Percentiles rank a stretch among this genome's conserved stretches.
These are phyloP conservation scores for Aquilaria yunnanensis DNA, from an alignment of 345 rosid species.

Conservation along the genomic window DNA sequence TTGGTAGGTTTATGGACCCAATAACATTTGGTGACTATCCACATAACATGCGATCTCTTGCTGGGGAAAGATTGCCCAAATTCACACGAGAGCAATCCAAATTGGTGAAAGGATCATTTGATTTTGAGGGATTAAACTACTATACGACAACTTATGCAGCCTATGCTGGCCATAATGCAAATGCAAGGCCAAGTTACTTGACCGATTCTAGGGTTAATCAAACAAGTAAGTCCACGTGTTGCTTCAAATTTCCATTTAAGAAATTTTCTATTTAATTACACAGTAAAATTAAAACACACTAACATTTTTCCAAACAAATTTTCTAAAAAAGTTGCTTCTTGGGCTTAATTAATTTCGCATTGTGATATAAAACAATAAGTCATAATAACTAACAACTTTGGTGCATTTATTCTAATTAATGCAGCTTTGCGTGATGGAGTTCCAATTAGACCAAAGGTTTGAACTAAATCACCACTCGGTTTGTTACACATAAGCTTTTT, in stretches of 20 bases:
- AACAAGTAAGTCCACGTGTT: constrained; percentile 18
- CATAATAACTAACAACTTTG: too few relatives aligned
- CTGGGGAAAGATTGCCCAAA: constrained; percentile 28
- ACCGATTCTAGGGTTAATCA: constrained; percentile 27
- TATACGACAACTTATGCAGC: constrained; percentile 31
- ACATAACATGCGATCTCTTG: constrained; percentile 15
- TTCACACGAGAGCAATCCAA: constrained; percentile 24
- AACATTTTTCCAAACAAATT: too few relatives aligned
- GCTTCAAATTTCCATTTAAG: too few relatives aligned
- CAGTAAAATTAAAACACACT: too few relatives aligned
- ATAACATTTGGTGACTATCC: constrained; percentile 39
- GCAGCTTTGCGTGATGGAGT: not conserved
- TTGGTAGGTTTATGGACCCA: constrained; percentile 37
- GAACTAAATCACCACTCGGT: too few relatives aligned
- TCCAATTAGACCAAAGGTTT: not conserved
- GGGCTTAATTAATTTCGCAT: too few relatives aligned
- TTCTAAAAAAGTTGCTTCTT: too few relatives aligned
- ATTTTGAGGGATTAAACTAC: constrained; percentile 43
- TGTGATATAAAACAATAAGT: too few relatives aligned
- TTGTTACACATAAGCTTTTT: too few relatives aligned
- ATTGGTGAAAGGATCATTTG: constrained; percentile 33
- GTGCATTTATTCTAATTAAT: not conserved
- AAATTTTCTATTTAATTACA: too few relatives aligned
- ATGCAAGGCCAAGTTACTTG: constrained; percentile 7
- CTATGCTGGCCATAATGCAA: not conserved